phyloP scores from a whole-genome alignment of 768 basidiomycete species.

The Termitomyces sp. region DNA sequence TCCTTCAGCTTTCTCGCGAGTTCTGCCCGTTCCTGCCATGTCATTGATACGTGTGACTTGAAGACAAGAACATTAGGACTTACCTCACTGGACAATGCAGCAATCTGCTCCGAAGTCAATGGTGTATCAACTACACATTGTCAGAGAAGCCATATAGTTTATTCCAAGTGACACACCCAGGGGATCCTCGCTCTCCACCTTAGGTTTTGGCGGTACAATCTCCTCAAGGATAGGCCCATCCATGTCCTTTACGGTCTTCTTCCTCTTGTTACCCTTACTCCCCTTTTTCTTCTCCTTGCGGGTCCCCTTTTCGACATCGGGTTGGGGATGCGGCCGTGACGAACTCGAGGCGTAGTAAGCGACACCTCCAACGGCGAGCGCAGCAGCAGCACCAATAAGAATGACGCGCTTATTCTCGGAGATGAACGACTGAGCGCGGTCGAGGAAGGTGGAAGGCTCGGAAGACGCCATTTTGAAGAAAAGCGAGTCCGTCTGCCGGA shows the following conservation, averaged over 20 bases:
- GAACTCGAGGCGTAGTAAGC: constrained; percentile 73
- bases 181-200: constrained; percentile 29
- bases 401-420: constrained; percentile 77
- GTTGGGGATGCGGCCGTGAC: constrained; percentile 22
- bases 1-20: constrained; percentile 62
- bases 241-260: constrained; percentile 48
- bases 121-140: constrained; percentile 30
- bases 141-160: background rate
- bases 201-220: constrained; percentile 34
- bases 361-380: constrained; percentile 65
- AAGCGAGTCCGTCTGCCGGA: background rate
- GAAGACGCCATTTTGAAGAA: constrained; percentile 13
- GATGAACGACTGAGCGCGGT: constrained; percentile 65
- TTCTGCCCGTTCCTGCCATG: constrained; percentile 54
- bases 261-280: constrained; percentile 48
- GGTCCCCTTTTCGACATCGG: constrained; percentile 39
- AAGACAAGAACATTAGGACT: constrained; percentile 8
- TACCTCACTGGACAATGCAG: constrained; percentile 55
- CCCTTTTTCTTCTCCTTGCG: constrained; percentile 41
- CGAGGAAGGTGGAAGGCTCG: constrained; percentile 31
- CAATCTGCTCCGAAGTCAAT: constrained; percentile 51
- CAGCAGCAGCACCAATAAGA: constrained; percentile 64
- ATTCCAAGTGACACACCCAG: constrained; percentile 11
- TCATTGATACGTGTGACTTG: background rate
- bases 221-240: constrained; percentile 85